Evolutionary conservation across 257 asterid species (phyloP).

Genomic region (Rauvolfia tetraphylla): DNA sequence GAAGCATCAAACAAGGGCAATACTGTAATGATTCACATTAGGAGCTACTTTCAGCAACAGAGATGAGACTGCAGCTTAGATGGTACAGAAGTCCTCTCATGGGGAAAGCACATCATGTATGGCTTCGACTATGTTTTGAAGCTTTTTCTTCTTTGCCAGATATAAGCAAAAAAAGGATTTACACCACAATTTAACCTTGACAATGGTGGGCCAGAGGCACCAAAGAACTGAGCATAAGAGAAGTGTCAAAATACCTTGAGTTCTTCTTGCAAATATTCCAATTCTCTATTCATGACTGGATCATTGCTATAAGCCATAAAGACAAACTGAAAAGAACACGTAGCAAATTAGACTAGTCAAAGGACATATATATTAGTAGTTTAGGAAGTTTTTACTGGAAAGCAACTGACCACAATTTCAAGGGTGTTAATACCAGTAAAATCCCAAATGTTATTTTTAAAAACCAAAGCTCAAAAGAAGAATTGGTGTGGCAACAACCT

Average conservation of each 20-base stretch:
- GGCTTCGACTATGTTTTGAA: background rate
- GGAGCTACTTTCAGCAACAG: background rate
- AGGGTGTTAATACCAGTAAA: background rate
- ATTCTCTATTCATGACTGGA: slow-evolving; percentile 27
- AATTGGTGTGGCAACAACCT: slow-evolving; percentile 38
- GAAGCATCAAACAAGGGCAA: background rate
- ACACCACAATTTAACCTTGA: background rate
- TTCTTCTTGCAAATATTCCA: slow-evolving; percentile 46
- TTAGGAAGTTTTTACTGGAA: background rate
- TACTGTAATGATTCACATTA: background rate
- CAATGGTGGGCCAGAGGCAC: background rate
- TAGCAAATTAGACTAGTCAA: slow-evolving; percentile 2
- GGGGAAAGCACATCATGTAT: background rate
- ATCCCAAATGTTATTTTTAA: background rate
- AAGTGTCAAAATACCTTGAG: slow-evolving; percentile 38
- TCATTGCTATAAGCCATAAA: slow-evolving; percentile 47
- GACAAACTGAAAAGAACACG: slow-evolving; percentile 48
- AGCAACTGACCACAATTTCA: background rate
- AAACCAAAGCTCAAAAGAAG: background rate
- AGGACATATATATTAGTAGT: background rate
- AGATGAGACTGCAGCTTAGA: background rate
- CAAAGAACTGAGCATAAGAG: background rate
- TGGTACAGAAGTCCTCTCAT: background rate
- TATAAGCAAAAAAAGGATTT: background rate
- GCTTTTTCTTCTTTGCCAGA: background rate